Evolutionary conservation across 2,329 filamentous ascomycete genomes (phyloP), one percentile per base, ranked within the genome.

Genomic region (Colletotrichum horii): DNA sequence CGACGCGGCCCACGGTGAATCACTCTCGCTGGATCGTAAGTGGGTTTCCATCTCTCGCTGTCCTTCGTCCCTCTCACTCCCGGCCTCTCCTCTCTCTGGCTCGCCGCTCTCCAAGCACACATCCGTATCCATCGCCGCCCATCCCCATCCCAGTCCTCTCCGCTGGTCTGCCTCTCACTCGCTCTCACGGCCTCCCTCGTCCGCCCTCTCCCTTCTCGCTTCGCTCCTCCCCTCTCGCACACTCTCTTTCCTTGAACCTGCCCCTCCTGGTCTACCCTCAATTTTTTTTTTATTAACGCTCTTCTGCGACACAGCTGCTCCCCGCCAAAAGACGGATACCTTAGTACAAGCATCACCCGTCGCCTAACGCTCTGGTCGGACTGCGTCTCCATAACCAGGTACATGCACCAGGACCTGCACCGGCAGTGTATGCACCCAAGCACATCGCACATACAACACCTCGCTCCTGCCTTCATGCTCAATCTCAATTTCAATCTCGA

Each of bases 1-100:
- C 72, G 72, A 72, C 69, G 55, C 55, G 72, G 72, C 70, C 72
- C 69, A 62, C 55, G 69, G 52, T 75, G 72, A 75, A 67, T 75
- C 72, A 75, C 62, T 28, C 61, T 65, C 71, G 62, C 73, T 75
- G 73, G 69, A 75, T 72, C 73, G 55, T 67, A 56, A 36, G 73
- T 75, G 73, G 73, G 73, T 72, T 75, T 71, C 60, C 70, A 11
- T 32, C 34, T 34, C 43, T 56, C 43, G 36, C 24, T 58, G 52
- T 60, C 68, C n/a, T 34, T 34, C 62, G 56, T 74, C 48, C 48
- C 61, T 36, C 43, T 61, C 28, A 30, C 58, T 61, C 15, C 58
- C 58, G 28, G 30, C 58, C 61, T 58, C 60, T 69, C 38, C n/a
- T 48, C 9, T 48, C 19, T 48, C 38, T 48, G 38, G 38, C 22